A percentile compares a stretch with the other conserved stretches of the same genome.
These are phyloP conservation scores for Talaromyces piceae DNA, from an alignment of 2,329 filamentous ascomycete species.

Conservation along the genomic window DNA sequence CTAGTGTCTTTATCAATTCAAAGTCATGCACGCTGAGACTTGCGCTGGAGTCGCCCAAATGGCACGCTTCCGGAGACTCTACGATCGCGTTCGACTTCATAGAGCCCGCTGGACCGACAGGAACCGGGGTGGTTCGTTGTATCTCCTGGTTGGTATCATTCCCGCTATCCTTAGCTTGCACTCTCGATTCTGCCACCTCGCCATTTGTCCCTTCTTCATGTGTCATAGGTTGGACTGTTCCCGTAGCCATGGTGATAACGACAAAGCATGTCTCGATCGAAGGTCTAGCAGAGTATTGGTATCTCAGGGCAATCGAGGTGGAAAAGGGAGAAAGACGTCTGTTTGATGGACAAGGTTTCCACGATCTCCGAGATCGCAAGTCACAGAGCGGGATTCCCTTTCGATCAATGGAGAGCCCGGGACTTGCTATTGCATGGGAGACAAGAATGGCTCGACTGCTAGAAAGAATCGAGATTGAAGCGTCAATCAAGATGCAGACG, in stretches of 20 bases:
- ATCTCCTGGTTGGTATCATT: slow-evolving; percentile 19
- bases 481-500: neutral
- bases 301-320: neutral
- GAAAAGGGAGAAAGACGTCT: neutral
- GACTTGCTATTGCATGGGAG: neutral
- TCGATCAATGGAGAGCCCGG: neutral
- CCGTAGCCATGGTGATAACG: slow-evolving; percentile 33
- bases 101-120: slow-evolving; percentile 1
- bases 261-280: slow-evolving; percentile 25
- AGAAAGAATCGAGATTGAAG: neutral
- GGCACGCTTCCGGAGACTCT: neutral
- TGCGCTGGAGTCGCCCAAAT: slow-evolving; percentile 15
- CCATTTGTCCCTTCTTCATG: slow-evolving; percentile 19
- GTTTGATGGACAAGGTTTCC: neutral
- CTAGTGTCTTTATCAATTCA: slow-evolving; percentile 41
- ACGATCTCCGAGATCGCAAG: slow-evolving; percentile 1
- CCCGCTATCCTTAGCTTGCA: slow-evolving; percentile 12
- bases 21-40: slow-evolving; percentile 38
- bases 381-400: neutral
- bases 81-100: slow-evolving; percentile 3
- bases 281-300: neutral
- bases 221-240: slow-evolving; percentile 29
- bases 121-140: slow-evolving; percentile 22
- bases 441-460: neutral
- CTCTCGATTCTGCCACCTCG: slow-evolving; percentile 15